Evolutionary conservation across 352 stramenopile genomes (phyloP).

Genomic region (Pilasporangium apinafurcum): DNA sequence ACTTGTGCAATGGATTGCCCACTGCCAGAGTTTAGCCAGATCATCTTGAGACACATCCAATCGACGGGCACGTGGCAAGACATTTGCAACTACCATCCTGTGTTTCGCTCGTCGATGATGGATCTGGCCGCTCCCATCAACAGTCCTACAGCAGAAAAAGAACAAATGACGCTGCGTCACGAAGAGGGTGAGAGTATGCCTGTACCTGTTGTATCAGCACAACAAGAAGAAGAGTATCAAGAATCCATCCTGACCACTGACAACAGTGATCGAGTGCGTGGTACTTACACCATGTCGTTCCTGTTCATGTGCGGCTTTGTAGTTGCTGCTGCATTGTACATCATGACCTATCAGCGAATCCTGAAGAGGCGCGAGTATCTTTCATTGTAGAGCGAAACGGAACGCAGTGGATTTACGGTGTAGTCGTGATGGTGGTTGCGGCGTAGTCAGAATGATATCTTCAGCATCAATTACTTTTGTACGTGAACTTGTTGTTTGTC

Average conservation of each 20-base stretch:
- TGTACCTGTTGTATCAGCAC: too few species aligned
- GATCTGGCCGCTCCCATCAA: not conserved
- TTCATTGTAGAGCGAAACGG: constrained; percentile 1
- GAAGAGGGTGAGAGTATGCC: not conserved
- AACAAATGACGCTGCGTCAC: not conserved
- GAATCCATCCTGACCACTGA: not conserved
- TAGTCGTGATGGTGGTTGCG: too few species aligned
- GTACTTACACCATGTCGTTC: constrained; percentile 5
- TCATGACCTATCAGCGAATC: constrained; percentile 9
- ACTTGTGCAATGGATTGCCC: constrained; percentile 54
- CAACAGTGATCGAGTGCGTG: not conserved
- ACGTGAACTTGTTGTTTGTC: too few species aligned
- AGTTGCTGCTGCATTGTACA: constrained; percentile 4
- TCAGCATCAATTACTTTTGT: too few species aligned
- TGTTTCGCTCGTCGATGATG: too few species aligned
- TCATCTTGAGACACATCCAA: constrained; percentile 50
- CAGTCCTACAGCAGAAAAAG: not conserved
- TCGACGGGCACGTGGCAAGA: constrained; percentile 64
- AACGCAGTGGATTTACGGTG: too few species aligned
- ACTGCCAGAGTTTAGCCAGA: constrained; percentile 38
- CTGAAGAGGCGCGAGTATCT: constrained; percentile 11
- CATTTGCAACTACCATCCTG: constrained; percentile 62
- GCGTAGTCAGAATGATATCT: too few species aligned
- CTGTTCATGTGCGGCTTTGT: constrained; percentile 3
- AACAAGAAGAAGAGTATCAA: too few species aligned